phyloP scores from a whole-genome alignment of 306 rosid genomes.

The Cucumis hystrix region DNA sequence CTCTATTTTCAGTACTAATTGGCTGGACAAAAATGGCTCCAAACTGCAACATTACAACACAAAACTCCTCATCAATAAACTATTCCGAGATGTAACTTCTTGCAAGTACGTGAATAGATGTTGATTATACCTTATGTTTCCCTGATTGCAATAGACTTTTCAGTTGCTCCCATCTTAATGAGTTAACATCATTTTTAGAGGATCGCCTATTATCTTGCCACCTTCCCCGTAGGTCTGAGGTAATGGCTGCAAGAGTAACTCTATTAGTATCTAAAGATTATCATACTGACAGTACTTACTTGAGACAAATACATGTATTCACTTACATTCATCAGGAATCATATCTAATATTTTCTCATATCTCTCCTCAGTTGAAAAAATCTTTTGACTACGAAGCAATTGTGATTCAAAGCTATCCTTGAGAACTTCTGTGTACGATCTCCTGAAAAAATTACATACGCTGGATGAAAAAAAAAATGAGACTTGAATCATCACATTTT shows the following conservation, averaged over 20 bases:
- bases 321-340: conserved; percentile 74
- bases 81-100: background rate
- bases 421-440: conserved; percentile 65
- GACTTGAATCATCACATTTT: conserved; percentile 9
- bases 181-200: conserved; percentile 58
- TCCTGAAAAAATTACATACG: conserved; percentile 33
- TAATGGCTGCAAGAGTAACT: conserved; percentile 44
- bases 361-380: conserved; percentile 70
- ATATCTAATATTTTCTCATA: conserved; percentile 64
- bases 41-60: background rate
- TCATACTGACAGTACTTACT: background rate
- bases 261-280: background rate
- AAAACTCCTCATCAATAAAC: background rate
- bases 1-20: background rate
- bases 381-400: conserved; percentile 47
- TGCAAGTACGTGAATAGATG: background rate
- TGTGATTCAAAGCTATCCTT: conserved; percentile 50
- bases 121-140: conserved; percentile 45
- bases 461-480: conserved; percentile 13
- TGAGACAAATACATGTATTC: background rate
- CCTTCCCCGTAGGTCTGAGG: conserved; percentile 74
- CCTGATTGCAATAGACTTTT: conserved; percentile 64
- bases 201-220: conserved; percentile 67
- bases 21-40: background rate
- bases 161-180: conserved; percentile 74